phyloP scores from a whole-genome alignment of 805 yeast species.

The Ogataea saltuana region DNA sequence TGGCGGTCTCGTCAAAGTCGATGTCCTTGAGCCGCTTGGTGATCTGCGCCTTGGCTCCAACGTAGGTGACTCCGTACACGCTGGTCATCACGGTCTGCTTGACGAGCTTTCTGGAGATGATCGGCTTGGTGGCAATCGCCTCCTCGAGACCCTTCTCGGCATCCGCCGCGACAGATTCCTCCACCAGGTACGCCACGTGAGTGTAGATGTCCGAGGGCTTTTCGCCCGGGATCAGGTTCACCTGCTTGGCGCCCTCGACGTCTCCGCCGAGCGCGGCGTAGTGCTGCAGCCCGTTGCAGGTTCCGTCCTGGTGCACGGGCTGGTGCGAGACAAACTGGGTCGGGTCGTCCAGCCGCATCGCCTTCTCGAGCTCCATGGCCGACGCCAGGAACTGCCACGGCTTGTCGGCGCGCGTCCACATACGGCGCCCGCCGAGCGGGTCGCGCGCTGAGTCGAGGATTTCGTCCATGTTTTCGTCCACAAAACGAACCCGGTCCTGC shows the following conservation, averaged over 20 bases:
- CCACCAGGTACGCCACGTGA: slow-evolving; percentile 66
- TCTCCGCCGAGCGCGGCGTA: slow-evolving; percentile 89
- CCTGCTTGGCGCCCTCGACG: slow-evolving; percentile 78
- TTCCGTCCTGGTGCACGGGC: slow-evolving; percentile 86
- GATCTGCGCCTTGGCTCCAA: slow-evolving; percentile 91
- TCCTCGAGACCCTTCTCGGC: slow-evolving; percentile 53
- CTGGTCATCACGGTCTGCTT: slow-evolving; percentile 98
- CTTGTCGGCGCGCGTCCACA: slow-evolving; percentile 77
- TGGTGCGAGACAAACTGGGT: slow-evolving; percentile 64
- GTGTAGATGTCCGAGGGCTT: slow-evolving; percentile 78
- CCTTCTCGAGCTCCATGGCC: slow-evolving; percentile 65
- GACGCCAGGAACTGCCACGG: slow-evolving; percentile 83
- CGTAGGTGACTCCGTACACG: slow-evolving; percentile 93
- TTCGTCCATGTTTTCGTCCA: slow-evolving; percentile 56
- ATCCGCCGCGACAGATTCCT: slow-evolving; percentile 52
- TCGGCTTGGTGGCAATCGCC: slow-evolving; percentile 58
- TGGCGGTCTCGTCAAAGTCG: slow-evolving; percentile 42
- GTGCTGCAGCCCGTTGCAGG: slow-evolving; percentile 84
- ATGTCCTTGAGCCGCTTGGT: slow-evolving; percentile 69
- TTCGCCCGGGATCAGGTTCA: slow-evolving; percentile 68
- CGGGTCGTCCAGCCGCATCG: slow-evolving; percentile 62
- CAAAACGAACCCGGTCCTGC: slow-evolving; percentile 59
- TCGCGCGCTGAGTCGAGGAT: slow-evolving; percentile 58
- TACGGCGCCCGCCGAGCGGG: slow-evolving; percentile 56
- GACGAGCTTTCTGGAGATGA: slow-evolving; percentile 81